phyloP scores from a whole-genome alignment of 805 yeast species.

The Wickerhamiella domercqiae region DNA sequence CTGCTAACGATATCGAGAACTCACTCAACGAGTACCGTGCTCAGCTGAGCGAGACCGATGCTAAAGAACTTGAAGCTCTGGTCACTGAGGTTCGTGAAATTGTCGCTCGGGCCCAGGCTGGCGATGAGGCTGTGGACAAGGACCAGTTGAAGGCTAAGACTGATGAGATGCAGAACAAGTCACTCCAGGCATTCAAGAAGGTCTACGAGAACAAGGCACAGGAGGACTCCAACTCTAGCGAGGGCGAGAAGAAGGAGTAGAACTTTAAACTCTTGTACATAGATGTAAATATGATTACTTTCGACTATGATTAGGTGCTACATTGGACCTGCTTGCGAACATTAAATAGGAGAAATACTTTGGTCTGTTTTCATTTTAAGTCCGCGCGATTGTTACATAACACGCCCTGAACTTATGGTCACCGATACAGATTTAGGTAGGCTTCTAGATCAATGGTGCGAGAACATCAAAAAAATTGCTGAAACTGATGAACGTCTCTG shows the following conservation, averaged over 20 bases:
- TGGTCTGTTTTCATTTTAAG: no score
- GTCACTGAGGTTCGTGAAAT: slow-evolving; percentile 56
- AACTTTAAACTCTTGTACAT: not conserved
- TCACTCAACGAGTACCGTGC: slow-evolving; percentile 68
- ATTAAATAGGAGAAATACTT: not conserved
- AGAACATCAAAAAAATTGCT: no score
- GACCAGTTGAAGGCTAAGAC: slow-evolving; percentile 61
- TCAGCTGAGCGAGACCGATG: slow-evolving; percentile 42
- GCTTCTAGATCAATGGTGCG: no score
- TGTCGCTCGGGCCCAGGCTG: slow-evolving; percentile 52
- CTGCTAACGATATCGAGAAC: slow-evolving; percentile 76
- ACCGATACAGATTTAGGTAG: no score
- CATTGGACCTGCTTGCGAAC: not conserved
- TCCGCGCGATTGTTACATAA: no score
- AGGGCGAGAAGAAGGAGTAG: slow-evolving; percentile 13
- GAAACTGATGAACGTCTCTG: no score
- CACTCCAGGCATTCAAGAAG: slow-evolving; percentile 71
- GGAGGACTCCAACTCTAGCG: slow-evolving; percentile 19
- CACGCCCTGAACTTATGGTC: no score
- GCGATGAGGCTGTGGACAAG: slow-evolving; percentile 44
- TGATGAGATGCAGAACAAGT: slow-evolving; percentile 68
- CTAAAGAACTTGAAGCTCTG: slow-evolving; percentile 38
- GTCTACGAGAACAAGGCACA: slow-evolving; percentile 36
- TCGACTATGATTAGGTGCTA: not conserved
- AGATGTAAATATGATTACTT: not conserved